A percentile compares a stretch with the other conserved stretches of the same genome.
phyloP scores from a whole-genome alignment of 163 green algal genomes.

The Chlorella variabilis region DNA sequence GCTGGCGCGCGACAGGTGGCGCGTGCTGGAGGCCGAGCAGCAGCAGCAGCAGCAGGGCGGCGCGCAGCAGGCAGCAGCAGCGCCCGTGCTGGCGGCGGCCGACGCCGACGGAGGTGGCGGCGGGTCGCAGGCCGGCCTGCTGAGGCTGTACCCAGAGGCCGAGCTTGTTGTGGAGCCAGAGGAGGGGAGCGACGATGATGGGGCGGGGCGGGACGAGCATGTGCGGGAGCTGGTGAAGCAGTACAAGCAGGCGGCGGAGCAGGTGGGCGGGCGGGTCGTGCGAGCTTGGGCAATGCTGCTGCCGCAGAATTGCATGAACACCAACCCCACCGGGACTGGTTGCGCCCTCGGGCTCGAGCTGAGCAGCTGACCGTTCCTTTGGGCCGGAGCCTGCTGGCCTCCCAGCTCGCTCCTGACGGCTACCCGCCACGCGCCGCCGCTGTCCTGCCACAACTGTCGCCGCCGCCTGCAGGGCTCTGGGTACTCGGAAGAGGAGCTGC shows the following conservation, averaged over 20 bases:
- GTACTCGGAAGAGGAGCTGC: slow-evolving; percentile 68
- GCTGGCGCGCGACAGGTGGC: slow-evolving; percentile 58
- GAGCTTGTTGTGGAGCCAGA: slow-evolving; percentile 77
- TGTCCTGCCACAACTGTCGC: background rate
- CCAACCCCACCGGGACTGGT: too few relatives aligned
- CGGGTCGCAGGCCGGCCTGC: background rate
- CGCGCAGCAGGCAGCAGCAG: background rate
- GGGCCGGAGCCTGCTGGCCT: too few relatives aligned
- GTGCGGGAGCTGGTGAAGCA: slow-evolving; percentile 48
- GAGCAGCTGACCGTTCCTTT: too few relatives aligned
- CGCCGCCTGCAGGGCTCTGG: slow-evolving; percentile 18
- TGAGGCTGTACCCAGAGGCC: slow-evolving; percentile 14
- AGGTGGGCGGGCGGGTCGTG: background rate
- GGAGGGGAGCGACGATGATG: slow-evolving; percentile 48
- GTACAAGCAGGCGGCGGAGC: slow-evolving; percentile 44
- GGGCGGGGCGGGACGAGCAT: slow-evolving; percentile 18
- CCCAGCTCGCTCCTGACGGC: too few relatives aligned
- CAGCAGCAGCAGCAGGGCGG: background rate
- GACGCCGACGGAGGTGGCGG: background rate
- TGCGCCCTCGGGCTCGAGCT: too few relatives aligned
- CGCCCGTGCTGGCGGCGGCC: background rate
- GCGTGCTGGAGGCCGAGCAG: slow-evolving; percentile 44
- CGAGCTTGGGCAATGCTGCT: background rate
- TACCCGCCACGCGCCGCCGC: background rate
- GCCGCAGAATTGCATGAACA: too few relatives aligned